Conservation (phyloP, 2,329 filamentous ascomycete genomes). For the Cephalotrichum gorgonifer region DNA sequence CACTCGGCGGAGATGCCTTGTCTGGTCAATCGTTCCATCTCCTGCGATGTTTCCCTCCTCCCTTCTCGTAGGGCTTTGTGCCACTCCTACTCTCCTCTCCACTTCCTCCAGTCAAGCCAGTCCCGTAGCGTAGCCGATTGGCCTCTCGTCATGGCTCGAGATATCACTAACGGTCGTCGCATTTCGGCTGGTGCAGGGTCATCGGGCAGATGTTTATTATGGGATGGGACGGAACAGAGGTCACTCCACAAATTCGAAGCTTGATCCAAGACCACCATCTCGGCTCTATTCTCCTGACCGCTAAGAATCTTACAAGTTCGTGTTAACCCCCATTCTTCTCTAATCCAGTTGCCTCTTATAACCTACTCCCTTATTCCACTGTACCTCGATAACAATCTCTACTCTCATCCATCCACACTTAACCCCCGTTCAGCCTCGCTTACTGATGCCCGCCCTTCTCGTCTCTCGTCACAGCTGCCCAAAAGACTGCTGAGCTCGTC, state of each 20-base stretch:
- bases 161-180: background rate
- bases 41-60: background rate
- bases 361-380: background rate
- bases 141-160: background rate
- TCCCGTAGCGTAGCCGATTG: background rate
- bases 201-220: constrained; percentile 73
- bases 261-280: constrained; percentile 79
- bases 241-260: constrained; percentile 71
- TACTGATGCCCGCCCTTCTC: constrained; percentile 10
- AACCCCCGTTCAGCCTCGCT: background rate
- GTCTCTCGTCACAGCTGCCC: constrained; percentile 53
- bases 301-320: constrained; percentile 77
- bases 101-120: background rate
- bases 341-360: constrained; percentile 4
- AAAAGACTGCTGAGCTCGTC: constrained; percentile 79
- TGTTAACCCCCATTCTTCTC: constrained; percentile 2
- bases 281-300: constrained; percentile 75
- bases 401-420: constrained; percentile 10
- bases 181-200: constrained; percentile 34
- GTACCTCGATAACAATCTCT: background rate
- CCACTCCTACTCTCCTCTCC: background rate
- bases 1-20: too few relatives aligned
- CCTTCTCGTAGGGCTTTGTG: background rate
- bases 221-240: constrained; percentile 77
- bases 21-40: too few relatives aligned